Conservation (phyloP, 2,329 filamentous ascomycete species). For the Xylariales sp. region DNA sequence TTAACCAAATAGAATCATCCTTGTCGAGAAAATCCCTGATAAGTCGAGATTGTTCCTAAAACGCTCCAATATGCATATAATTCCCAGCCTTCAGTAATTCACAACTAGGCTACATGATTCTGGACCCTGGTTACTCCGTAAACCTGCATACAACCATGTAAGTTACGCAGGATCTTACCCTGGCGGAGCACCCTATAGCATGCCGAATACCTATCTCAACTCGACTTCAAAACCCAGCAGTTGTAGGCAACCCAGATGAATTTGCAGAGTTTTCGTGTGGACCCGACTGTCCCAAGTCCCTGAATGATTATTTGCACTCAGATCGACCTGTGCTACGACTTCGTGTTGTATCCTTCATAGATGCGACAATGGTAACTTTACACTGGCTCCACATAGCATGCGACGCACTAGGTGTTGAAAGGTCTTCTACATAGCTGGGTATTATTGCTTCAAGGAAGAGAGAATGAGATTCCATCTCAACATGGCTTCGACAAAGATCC, state of each 20-base stretch:
- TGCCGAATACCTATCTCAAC: constrained; percentile 28
- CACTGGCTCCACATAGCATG: constrained; percentile 42
- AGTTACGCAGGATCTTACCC: no score
- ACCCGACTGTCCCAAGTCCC: constrained; percentile 20
- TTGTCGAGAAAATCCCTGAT: no score
- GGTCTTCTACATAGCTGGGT: constrained; percentile 42
- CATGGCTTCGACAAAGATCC: no score
- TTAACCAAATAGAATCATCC: no score
- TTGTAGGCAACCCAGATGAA: constrained; percentile 20
- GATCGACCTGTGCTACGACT: constrained; percentile 43
- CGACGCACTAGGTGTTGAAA: constrained; percentile 38
- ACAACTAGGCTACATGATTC: no score
- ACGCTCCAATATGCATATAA: no score
- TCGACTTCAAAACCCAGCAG: no score
- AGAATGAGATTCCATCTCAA: constrained; percentile 36
- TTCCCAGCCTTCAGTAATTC: no score
- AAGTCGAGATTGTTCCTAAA: no score
- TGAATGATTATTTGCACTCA: constrained; percentile 33
- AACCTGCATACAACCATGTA: no score
- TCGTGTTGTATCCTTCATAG: constrained; percentile 41
- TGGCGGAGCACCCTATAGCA: constrained; percentile 35
- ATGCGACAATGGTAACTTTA: constrained; percentile 44
- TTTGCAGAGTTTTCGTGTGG: constrained; percentile 22
- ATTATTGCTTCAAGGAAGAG: constrained; percentile 35
- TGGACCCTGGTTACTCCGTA: no score